phyloP scores from a whole-genome alignment of 2,329 filamentous ascomycete species.

The Penicillium polonicum region DNA sequence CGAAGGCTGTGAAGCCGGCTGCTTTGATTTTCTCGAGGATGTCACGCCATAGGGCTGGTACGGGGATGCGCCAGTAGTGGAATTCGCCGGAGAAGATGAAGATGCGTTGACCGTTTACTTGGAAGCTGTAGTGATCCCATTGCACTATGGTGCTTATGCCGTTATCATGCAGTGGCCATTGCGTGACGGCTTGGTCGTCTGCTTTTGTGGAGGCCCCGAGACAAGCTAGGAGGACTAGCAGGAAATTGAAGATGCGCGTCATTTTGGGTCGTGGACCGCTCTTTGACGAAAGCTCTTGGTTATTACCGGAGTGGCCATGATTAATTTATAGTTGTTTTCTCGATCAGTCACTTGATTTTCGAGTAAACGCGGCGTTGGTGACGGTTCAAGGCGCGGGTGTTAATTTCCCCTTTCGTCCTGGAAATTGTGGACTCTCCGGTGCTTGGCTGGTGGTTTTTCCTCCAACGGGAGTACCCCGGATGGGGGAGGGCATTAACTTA shows the following conservation, averaged over 20 bases:
- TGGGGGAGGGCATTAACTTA: neutral
- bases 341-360: neutral
- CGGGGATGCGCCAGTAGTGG: constrained; percentile 54
- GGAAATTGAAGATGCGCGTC: constrained; percentile 9
- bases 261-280: constrained; percentile 2
- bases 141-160: constrained; percentile 48
- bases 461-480: neutral
- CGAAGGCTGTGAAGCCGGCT: constrained; percentile 50
- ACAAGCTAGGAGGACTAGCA: constrained; percentile 15
- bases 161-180: constrained; percentile 52
- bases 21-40: constrained; percentile 55
- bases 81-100: constrained; percentile 57
- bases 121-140: constrained; percentile 57
- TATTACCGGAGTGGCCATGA: neutral
- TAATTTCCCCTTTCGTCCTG: neutral
- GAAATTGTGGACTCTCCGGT: constrained; percentile 5
- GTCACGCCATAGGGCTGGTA: constrained; percentile 52
- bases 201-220: constrained; percentile 6
- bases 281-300: neutral
- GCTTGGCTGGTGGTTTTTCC: neutral
- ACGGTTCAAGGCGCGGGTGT: neutral
- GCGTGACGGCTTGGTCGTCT: constrained; percentile 10
- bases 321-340: constrained; percentile 5
- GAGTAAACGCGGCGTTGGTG: neutral
- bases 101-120: constrained; percentile 51